Percentiles rank a stretch among this genome's conserved stretches.
phyloP scores from a whole-genome alignment of 768 basidiomycete species.

The Leccinum broughii region DNA sequence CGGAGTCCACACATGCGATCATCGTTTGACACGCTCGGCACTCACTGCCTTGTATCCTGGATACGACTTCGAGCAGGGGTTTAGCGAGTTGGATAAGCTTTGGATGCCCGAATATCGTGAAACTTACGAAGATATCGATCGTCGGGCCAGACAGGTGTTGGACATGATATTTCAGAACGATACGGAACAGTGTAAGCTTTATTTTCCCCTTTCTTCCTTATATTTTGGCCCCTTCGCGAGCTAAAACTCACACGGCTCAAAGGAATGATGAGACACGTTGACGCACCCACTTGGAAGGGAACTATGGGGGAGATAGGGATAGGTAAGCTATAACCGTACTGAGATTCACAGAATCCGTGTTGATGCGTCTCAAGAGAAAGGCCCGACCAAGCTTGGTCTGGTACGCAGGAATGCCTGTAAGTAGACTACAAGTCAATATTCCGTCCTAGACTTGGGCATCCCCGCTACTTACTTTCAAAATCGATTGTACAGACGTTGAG shows the following conservation, averaged over 20 bases:
- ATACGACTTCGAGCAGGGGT: constrained; percentile 53
- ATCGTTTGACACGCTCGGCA: constrained; percentile 50
- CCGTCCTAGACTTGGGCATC: too few relatives aligned
- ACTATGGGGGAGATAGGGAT: too few relatives aligned
- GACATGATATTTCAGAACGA: constrained; percentile 53
- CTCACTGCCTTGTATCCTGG: constrained; percentile 41
- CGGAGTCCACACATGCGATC: constrained; percentile 74
- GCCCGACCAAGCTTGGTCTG: too few relatives aligned
- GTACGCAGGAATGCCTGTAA: too few relatives aligned
- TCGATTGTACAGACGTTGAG: too few relatives aligned
- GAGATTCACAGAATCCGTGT: too few relatives aligned
- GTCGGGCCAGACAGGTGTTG: constrained; percentile 52
- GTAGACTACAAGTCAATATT: too few relatives aligned
- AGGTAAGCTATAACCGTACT: too few relatives aligned
- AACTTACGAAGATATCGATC: constrained; percentile 33
- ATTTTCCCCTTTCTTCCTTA: not conserved
- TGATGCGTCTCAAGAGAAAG: too few relatives aligned
- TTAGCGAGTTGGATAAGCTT: constrained; percentile 61
- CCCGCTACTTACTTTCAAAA: too few relatives aligned
- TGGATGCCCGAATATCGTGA: constrained; percentile 43
- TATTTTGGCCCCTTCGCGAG: not conserved
- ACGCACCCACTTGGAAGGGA: too few relatives aligned
- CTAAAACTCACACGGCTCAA: not conserved
- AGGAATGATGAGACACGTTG: too few relatives aligned
- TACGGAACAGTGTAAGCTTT: constrained; percentile 42